These are phyloP conservation scores for Candida boidinii DNA, from an alignment of 805 yeast species.

Conservation along the genomic window DNA sequence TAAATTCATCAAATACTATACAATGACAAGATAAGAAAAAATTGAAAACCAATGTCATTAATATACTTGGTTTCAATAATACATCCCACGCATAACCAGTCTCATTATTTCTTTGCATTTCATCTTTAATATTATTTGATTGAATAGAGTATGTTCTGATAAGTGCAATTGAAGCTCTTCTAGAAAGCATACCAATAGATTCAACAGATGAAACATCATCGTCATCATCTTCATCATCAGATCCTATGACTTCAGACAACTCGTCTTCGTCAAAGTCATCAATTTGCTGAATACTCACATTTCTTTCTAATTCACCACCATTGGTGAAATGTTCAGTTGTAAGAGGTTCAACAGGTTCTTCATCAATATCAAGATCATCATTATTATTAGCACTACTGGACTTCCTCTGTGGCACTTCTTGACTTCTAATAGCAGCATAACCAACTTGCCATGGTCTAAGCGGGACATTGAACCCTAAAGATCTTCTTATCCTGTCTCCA, in stretches of 20 bases:
- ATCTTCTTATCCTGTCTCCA: constrained; percentile 28
- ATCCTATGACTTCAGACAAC: not conserved
- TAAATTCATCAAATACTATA: constrained; percentile 42
- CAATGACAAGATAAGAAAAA: constrained; percentile 38
- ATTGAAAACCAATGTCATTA: constrained; percentile 18
- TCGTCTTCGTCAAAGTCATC: not conserved
- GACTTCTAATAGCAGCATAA: not conserved
- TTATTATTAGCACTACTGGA: not conserved
- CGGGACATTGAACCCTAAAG: constrained; percentile 10
- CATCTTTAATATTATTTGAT: constrained; percentile 1
- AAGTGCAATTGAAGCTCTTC: constrained; percentile 2
- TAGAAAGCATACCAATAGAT: not conserved
- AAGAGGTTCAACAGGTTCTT: not conserved
- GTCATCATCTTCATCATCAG: no score
- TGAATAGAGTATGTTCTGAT: not conserved
- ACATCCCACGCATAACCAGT: constrained; percentile 9
- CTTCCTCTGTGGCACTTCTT: no score
- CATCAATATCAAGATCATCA: not conserved
- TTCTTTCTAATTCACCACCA: not conserved
- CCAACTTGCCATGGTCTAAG: constrained; percentile 6
- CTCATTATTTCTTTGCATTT: constrained; percentile 4
- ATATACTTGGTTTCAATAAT: constrained; percentile 6
- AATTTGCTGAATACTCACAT: not conserved
- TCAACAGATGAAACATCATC: not conserved
- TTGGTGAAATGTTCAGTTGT: not conserved